phyloP scores from a whole-genome alignment of 1,284 basidiomycete species.

The Earliella scabrosa region DNA sequence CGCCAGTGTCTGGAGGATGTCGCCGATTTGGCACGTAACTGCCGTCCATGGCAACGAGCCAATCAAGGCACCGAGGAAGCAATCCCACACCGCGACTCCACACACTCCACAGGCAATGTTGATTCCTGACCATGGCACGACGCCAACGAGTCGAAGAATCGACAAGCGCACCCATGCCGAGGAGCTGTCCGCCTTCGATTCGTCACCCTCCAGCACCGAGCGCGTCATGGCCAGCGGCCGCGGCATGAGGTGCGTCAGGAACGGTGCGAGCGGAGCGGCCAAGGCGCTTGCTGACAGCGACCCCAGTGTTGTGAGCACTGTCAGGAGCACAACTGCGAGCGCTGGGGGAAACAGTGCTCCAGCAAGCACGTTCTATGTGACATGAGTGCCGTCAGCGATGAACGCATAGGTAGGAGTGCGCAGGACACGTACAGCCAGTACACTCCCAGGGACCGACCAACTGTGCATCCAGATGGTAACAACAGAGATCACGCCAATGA shows the following conservation, averaged over 20 bases:
- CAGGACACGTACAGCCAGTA: conserved; percentile 72
- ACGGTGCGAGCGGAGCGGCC: conserved; percentile 82
- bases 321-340: conserved; percentile 79
- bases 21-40: conserved; percentile 87
- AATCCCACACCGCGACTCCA: conserved; percentile 75
- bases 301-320: conserved; percentile 84
- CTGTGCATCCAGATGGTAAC: conserved; percentile 93
- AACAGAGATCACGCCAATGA: conserved; percentile 82
- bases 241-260: conserved; percentile 81
- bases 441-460: conserved; percentile 92
- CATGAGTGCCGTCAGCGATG: conserved; percentile 22
- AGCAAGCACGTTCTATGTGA: conserved; percentile 81
- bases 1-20: conserved; percentile 80
- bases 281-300: conserved; percentile 81
- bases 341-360: conserved; percentile 84
- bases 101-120: conserved; percentile 93
- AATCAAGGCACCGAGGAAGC: conserved; percentile 81
- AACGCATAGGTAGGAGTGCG: conserved; percentile 10
- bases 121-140: conserved; percentile 94
- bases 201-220: conserved; percentile 61
- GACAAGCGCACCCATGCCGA: conserved; percentile 85
- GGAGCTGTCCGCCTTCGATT: conserved; percentile 47
- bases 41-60: conserved; percentile 83
- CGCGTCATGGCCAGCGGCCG: conserved; percentile 83
- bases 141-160: conserved; percentile 84